Evolutionary conservation across 495 filamentous ascomycete genomes (phyloP), one percentile per base, ranked within the genome.

Genomic region (Aspergillus indologenus): DNA sequence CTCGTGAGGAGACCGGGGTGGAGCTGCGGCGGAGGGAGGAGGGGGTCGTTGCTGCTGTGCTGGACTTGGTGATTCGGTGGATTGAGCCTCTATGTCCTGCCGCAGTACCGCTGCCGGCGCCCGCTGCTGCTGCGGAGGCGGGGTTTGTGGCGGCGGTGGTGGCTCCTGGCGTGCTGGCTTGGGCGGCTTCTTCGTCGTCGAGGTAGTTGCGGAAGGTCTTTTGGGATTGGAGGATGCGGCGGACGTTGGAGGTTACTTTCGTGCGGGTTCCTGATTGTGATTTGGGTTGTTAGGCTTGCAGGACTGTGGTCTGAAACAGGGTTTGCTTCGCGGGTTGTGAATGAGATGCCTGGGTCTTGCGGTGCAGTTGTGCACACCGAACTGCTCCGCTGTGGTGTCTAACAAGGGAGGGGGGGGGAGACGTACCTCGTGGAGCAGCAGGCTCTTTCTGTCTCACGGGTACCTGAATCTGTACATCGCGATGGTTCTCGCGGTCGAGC

Each of bases 161-260:
- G n/a, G 64, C 54, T 23, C 62, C 74, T 29, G 63, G 75, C 1
- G 81, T 77, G 44, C 86, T 29, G 26, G 26, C 9, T 3, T 29
- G 68, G 20, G 87, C 76, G 8, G 92, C 92, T 63, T 91, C 85
- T 75, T 91, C 92, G 71, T 97, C 92, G 57, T 90, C 89, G 34
- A 97, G 82, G 66, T 97, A 88, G 72, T 97, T 95, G 44, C 85
- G 82, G 64, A 96, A 96, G 0, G 90, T 92, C 77, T 96, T 96
- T 71, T 95, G 89, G 2, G 87, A 92, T 63, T 86, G 84, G n/a
- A 96, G 78, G 62, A 97, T 94, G 67, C 89, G 89, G 62, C 90
- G 89, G n/a, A 94, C 90, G 67, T 87, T 89, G 3, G 88, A 79
- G 18, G 91, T 91, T 56, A 82, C 80, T 71, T 92, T 91, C 55